Percentiles rank a stretch among this genome's conserved stretches.
These are phyloP conservation scores for Fusarium solani-melongenae DNA, from an alignment of 2,329 filamentous ascomycete genomes.

Conservation along the genomic window DNA sequence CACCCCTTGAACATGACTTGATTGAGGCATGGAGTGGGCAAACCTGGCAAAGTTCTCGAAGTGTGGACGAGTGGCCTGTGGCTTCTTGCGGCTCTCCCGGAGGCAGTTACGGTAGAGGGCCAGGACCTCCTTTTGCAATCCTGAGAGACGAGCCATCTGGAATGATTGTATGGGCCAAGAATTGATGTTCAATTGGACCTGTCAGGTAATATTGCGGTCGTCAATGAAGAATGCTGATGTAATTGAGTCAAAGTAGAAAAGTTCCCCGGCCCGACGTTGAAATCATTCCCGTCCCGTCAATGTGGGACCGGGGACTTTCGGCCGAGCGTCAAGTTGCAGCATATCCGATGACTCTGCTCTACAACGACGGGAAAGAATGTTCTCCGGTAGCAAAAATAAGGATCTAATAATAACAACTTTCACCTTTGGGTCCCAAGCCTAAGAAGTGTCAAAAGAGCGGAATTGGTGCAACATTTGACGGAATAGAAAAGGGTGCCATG, in stretches of 20 bases:
- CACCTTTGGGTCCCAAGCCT: neutral
- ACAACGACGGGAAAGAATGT: neutral
- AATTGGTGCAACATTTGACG: neutral
- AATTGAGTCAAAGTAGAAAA: constrained; percentile 8
- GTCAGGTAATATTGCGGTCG: neutral
- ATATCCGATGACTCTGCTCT: neutral
- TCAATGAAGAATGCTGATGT: constrained; percentile 15
- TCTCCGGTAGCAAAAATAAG: neutral
- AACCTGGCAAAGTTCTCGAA: constrained; percentile 75
- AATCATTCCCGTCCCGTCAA: neutral
- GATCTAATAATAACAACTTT: neutral
- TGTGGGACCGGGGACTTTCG: constrained; percentile 23
- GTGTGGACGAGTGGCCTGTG: constrained; percentile 68
- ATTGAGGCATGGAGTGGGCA: constrained; percentile 27
- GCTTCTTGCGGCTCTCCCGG: constrained; percentile 83
- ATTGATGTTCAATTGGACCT: neutral
- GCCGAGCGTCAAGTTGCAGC: neutral
- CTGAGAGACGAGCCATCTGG: constrained; percentile 67
- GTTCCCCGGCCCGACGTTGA: constrained; percentile 7
- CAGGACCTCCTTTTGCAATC: constrained; percentile 90
- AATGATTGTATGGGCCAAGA: neutral
- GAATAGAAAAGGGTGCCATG: neutral
- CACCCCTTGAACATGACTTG: neutral
- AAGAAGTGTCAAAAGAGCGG: neutral
- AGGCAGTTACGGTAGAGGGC: constrained; percentile 88